phyloP scores from a whole-genome alignment of 768 basidiomycete genomes.

The Podaxis sp. region DNA sequence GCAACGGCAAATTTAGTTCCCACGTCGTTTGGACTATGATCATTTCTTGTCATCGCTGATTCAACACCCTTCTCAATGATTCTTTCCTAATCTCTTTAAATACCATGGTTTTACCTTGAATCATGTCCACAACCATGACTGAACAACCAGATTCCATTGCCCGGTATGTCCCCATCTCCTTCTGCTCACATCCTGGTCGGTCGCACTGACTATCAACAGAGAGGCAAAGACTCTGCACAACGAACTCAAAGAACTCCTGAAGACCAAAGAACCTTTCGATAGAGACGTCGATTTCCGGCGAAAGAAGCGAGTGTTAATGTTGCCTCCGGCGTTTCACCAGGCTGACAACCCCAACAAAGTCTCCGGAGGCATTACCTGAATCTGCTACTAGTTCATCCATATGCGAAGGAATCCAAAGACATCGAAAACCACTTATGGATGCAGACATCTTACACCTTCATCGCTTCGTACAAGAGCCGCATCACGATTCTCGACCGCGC shows the following conservation, averaged over 20 bases:
- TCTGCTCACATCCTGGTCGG: conserved; percentile 11
- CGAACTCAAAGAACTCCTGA: conserved; percentile 72
- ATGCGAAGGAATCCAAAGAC: conserved; percentile 73
- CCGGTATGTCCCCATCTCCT: conserved; percentile 34
- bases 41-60: conserved; percentile 17
- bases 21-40: conserved; percentile 15
- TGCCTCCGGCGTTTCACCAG: conserved; percentile 15
- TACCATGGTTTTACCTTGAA: conserved; percentile 32
- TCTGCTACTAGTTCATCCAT: conserved; percentile 67
- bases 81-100: conserved; percentile 9
- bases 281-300: conserved; percentile 85
- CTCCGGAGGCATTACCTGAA: conserved; percentile 70
- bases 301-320: conserved; percentile 64
- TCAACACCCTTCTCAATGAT: conserved; percentile 14
- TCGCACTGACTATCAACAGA: conserved; percentile 38
- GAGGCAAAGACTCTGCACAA: conserved; percentile 79
- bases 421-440: conserved; percentile 88
- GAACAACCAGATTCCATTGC: conserved; percentile 44
- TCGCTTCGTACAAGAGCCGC: conserved; percentile 77
- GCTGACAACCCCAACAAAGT: conserved; percentile 36
- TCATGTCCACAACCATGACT: conserved; percentile 33
- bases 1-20: conserved; percentile 13
- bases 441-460: conserved; percentile 87
- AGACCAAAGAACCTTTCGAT: conserved; percentile 76
- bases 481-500: conserved; percentile 66